Conservation (phyloP, 495 filamentous ascomycete genomes). For the Eremomyces bilateralis region DNA sequence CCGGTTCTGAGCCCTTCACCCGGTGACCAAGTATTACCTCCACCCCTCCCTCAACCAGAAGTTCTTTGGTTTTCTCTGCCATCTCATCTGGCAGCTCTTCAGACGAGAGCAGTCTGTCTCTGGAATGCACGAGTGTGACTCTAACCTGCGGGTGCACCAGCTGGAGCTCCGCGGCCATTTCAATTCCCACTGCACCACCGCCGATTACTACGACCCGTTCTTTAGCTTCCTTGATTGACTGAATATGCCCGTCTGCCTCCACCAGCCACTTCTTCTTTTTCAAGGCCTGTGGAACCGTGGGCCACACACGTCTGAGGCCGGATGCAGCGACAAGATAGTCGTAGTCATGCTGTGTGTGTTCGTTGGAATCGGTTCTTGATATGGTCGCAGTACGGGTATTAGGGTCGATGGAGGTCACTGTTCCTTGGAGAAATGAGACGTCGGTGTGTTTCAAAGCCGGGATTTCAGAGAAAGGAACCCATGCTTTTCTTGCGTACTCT, state of each 20-base stretch:
- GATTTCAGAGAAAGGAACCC: conserved; percentile 39
- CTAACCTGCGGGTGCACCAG: conserved; percentile 30
- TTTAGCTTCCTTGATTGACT: conserved; percentile 16
- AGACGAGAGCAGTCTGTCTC: conserved; percentile 36
- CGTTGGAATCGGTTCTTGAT: conserved; percentile 1
- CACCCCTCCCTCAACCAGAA: conserved; percentile 32
- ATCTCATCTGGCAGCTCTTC: conserved; percentile 47
- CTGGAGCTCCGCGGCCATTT: conserved; percentile 50
- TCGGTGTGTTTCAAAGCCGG: conserved; percentile 29
- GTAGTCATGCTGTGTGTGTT: conserved; percentile 19
- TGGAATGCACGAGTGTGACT: conserved; percentile 47
- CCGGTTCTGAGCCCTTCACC: conserved; percentile 18
- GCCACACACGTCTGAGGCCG: conserved; percentile 38
- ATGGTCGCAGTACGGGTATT: conserved; percentile 17
- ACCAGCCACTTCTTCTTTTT: conserved; percentile 30
- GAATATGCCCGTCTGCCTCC: conserved; percentile 29
- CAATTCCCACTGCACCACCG: conserved; percentile 45
- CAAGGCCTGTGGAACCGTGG: conserved; percentile 36
- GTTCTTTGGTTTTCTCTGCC: conserved; percentile 27
- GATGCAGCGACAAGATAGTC: conserved; percentile 43
- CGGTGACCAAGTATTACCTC: conserved; percentile 31
- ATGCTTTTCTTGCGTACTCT: conserved; percentile 31
- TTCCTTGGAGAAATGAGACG: conserved; percentile 34
- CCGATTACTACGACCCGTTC: conserved; percentile 39
- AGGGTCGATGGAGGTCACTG: conserved; percentile 29